Evolutionary conservation across 495 filamentous ascomycete species (phyloP).

Genomic region (Hyaloscypha hepaticicola): DNA sequence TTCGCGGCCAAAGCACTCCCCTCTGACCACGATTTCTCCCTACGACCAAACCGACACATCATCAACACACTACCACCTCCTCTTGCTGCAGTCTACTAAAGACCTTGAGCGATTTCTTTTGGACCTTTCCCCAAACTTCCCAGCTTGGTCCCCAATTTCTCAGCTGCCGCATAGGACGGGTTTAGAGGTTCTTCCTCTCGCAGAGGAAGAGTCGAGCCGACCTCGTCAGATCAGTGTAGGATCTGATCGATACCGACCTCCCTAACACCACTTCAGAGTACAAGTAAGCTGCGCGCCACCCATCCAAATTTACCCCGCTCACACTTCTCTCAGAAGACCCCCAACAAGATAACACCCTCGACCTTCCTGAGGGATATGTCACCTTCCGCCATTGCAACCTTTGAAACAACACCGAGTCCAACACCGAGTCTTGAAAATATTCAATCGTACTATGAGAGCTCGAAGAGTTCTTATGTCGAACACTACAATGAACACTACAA

Average conservation of each 20-base stretch:
- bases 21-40: constrained; percentile 73
- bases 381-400: constrained; percentile 62
- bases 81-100: constrained; percentile 50
- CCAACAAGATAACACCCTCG: constrained; percentile 14
- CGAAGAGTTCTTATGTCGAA: constrained; percentile 27
- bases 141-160: constrained; percentile 55
- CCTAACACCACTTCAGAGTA: constrained; percentile 58
- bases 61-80: constrained; percentile 56
- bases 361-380: constrained; percentile 60
- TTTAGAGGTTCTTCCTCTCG: constrained; percentile 95
- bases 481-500: constrained; percentile 33
- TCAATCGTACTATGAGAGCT: constrained; percentile 29
- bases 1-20: constrained; percentile 59
- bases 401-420: constrained; percentile 40
- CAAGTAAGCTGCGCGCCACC: constrained; percentile 5
- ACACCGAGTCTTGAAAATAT: constrained; percentile 25
- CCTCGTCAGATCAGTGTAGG: constrained; percentile 80
- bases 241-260: constrained; percentile 86
- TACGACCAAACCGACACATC: constrained; percentile 59
- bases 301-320: background rate
- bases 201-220: constrained; percentile 90
- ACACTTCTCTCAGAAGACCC: background rate
- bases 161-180: constrained; percentile 99
- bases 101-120: constrained; percentile 45
- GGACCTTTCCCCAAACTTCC: constrained; percentile 58